Base-by-base conservation (phyloP, 2,329 filamentous ascomycete species). In the Albifimbria verrucaria region DNA sequence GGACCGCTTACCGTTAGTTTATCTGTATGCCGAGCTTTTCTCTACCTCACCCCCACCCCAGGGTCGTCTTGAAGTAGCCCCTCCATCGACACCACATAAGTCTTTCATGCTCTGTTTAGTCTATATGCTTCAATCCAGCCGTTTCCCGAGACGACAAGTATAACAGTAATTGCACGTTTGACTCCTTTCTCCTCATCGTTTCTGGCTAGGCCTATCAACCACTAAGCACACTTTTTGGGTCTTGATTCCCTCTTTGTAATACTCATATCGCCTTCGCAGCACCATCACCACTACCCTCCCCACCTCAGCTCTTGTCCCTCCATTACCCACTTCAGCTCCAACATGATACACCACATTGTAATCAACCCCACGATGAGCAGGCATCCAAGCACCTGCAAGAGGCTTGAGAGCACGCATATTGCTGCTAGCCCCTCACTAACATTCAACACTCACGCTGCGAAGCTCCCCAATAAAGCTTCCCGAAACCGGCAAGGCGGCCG, bases 401-500 rank as follows among this genome's bases (percentile, higher is more conserved):
- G n/a, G n/a, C n/a, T n/a, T n/a, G n/a, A n/a, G n/a, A 7, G 26
- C 26, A 32, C 7, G 26, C 26, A 39, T 17, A 7, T 15, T n/a
- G 12, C 32, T 12, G 4, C 12, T 12, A 39, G 18, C 32, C 32
- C 32, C 32, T 39, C 32, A 39, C 32, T 39, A n/a, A n/a, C n/a
- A n/a, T n/a, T n/a, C n/a, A n/a, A n/a, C n/a, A n/a, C n/a, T n/a
- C n/a, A n/a, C 15, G 32, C 32, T 12, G 11, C 12, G 12, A 7
- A 39, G 32, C 5, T 4, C 32, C 15, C 32, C 32, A 17, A 12
- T n/a, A 12, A 39, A 12, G 32, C 32, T n/a, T n/a, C 32, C 32
- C 32, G 36, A 45, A 55, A 45, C 47, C 45, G 54, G 52, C 52
- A 59, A 58, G 58, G 49, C 53, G 52, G 26, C 43, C 59, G 57